Conservation (phyloP, 164 flowering plant genomes). For the Vitis cinerea region DNA sequence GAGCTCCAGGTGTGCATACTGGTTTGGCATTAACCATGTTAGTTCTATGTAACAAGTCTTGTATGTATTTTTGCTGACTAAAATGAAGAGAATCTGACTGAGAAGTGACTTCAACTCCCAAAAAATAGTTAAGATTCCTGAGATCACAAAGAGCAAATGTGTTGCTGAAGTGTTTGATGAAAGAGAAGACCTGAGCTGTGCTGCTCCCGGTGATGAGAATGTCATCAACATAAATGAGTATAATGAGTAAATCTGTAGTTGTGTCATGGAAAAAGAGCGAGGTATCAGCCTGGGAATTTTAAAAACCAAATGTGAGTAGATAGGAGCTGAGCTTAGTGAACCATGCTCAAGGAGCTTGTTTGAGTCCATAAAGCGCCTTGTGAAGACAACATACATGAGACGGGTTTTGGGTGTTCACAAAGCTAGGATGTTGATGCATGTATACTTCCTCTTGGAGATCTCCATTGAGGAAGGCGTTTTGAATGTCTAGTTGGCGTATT, state of each 20-base stretch:
- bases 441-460: background rate
- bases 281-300: background rate
- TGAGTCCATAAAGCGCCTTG: constrained; percentile 10
- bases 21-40: background rate
- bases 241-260: background rate
- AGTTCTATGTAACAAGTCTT: background rate
- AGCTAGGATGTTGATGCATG: constrained; percentile 2
- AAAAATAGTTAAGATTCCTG: background rate
- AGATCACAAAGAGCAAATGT: background rate
- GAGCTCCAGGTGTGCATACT: background rate
- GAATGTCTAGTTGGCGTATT: constrained; percentile 2
- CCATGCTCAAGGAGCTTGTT: constrained; percentile 16
- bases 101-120: background rate
- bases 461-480: constrained; percentile 9
- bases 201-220: too few relatives aligned
- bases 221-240: background rate
- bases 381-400: background rate
- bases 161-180: background rate
- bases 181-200: too few relatives aligned
- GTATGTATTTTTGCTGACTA: background rate
- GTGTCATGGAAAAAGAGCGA: background rate
- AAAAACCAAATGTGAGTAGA: background rate
- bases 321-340: background rate
- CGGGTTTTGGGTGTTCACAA: background rate
- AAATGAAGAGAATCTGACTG: background rate